Conservation (phyloP, 2,329 filamentous ascomycete genomes). For the Lizonia empirigonia region DNA sequence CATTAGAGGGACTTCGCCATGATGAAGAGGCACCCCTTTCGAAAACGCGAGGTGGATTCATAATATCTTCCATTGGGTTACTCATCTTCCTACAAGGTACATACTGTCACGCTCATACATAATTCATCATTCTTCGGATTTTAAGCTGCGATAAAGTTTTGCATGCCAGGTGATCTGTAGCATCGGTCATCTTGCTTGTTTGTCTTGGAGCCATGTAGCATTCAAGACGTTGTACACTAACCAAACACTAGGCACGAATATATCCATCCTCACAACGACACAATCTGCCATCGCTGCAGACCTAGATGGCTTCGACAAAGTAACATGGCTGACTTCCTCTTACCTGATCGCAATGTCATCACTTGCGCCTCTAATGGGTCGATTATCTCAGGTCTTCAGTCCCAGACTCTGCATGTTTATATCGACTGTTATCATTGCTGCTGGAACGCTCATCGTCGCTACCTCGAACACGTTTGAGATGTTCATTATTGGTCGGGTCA, state of each 20-base stretch:
- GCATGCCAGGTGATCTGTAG: background rate
- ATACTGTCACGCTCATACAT: slow-evolving; percentile 7
- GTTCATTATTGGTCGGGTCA: slow-evolving; percentile 71
- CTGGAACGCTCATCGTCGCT: slow-evolving; percentile 70
- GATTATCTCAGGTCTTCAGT: slow-evolving; percentile 75
- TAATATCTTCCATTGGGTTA: slow-evolving; percentile 60
- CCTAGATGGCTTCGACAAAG: slow-evolving; percentile 72
- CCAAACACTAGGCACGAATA: slow-evolving; percentile 63
- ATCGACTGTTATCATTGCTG: slow-evolving; percentile 63
- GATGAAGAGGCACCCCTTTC: slow-evolving; percentile 33
- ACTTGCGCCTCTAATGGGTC: slow-evolving; percentile 71
- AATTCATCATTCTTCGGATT: background rate
- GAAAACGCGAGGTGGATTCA: slow-evolving; percentile 42
- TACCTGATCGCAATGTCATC: slow-evolving; percentile 65
- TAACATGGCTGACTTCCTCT: slow-evolving; percentile 80
- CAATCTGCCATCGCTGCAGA: slow-evolving; percentile 78
- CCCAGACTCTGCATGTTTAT: slow-evolving; percentile 68
- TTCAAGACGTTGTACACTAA: slow-evolving; percentile 31
- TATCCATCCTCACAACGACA: slow-evolving; percentile 80
- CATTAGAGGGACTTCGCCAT: slow-evolving; percentile 27
- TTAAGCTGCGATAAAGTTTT: background rate
- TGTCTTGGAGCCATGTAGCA: background rate
- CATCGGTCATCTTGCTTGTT: slow-evolving; percentile 42
- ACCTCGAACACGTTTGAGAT: slow-evolving; percentile 61
- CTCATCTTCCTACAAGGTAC: slow-evolving; percentile 66